Evolutionary conservation across 176 grass and related monocot species (phyloP).

Genomic region (Raddia guianensis): DNA sequence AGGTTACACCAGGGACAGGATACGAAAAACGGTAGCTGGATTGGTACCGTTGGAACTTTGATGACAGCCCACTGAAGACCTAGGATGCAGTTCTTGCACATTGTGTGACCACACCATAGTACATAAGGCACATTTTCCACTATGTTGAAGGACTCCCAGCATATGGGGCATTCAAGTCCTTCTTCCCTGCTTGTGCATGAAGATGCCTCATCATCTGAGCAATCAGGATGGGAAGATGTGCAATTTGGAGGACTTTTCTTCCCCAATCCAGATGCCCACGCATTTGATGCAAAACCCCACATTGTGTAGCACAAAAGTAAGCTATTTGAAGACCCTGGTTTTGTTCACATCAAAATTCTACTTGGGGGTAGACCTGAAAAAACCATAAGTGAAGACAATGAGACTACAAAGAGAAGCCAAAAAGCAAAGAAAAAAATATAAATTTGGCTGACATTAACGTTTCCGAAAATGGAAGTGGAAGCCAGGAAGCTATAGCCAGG

Average conservation of each 20-base stretch:
- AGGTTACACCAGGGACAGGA: conserved; percentile 83
- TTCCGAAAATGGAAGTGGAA: background rate
- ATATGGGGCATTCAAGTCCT: conserved; percentile 87
- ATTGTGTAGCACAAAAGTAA: conserved; percentile 30
- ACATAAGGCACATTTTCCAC: conserved; percentile 84
- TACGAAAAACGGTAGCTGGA: conserved; percentile 75
- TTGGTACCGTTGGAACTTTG: conserved; percentile 64
- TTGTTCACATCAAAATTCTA: background rate
- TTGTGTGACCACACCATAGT: conserved; percentile 83
- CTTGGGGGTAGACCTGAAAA: conserved; percentile 33
- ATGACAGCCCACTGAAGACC: conserved; percentile 76
- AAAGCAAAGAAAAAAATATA: background rate
- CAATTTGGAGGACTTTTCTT: conserved; percentile 49
- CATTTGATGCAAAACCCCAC: conserved; percentile 58
- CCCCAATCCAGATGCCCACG: conserved; percentile 37
- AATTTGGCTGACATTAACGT: conserved; percentile 4
- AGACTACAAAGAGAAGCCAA: conserved; percentile 7
- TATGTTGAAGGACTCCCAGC: conserved; percentile 91
- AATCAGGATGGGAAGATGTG: conserved; percentile 41
- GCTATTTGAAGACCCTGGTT: conserved; percentile 31
- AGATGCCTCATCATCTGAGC: conserved; percentile 73
- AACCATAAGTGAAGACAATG: conserved; percentile 32
- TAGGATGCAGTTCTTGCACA: conserved; percentile 90
- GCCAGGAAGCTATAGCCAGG: background rate
- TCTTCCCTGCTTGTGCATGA: conserved; percentile 72